phyloP scores from a whole-genome alignment of 2,329 filamentous ascomycete species.

The Apiospora marii region DNA sequence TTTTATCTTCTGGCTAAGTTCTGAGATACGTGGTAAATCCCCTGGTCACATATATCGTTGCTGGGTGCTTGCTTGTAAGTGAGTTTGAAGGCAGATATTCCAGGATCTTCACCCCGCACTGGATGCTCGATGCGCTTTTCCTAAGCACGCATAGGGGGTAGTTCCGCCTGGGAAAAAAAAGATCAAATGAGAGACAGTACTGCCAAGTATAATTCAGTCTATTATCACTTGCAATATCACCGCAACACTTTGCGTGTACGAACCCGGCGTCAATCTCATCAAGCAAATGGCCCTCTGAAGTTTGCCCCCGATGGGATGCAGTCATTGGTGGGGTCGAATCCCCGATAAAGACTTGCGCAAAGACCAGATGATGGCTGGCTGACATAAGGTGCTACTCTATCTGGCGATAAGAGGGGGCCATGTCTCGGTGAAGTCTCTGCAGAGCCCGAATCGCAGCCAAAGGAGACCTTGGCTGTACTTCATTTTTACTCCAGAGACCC shows the following conservation, averaged over 20 bases:
- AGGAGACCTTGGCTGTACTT: constrained; percentile 1
- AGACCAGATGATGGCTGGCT: constrained; percentile 1
- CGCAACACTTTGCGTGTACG: background rate
- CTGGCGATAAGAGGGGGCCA: background rate
- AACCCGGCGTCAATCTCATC: background rate
- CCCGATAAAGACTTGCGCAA: background rate
- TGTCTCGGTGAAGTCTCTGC: constrained; percentile 18
- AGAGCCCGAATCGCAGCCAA: background rate
- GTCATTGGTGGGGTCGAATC: constrained; percentile 20
- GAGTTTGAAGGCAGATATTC: background rate
- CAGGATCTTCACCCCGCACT: constrained; percentile 16
- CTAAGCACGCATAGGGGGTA: background rate
- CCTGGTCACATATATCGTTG: background rate
- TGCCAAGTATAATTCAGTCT: background rate
- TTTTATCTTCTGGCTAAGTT: background rate
- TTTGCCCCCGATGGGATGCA: constrained; percentile 11
- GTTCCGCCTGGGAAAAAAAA: background rate
- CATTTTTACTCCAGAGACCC: background rate
- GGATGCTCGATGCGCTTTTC: background rate
- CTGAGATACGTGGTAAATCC: background rate
- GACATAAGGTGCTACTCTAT: background rate
- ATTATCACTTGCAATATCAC: background rate
- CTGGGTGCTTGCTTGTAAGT: constrained; percentile 11
- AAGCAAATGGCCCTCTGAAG: background rate
- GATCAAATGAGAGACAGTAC: background rate